These are phyloP conservation scores for Stephanodiscus triporus DNA, from an alignment of 108 stramenopile genomes.

Conservation along the genomic window DNA sequence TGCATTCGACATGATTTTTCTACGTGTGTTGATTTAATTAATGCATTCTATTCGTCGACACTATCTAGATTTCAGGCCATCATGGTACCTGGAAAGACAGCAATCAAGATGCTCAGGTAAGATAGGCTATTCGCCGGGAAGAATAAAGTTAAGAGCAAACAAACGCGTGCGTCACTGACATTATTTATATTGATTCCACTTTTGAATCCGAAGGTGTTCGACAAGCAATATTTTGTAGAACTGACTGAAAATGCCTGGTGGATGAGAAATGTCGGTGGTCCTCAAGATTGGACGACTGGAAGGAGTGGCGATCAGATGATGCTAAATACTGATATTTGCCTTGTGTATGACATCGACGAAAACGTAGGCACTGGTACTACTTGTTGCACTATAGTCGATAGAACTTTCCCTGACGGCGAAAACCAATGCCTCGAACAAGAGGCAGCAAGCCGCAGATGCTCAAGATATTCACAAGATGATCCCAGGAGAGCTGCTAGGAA, in stretches of 20 bases:
- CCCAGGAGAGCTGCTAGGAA: no score
- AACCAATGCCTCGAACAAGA: neutral
- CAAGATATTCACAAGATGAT: no score
- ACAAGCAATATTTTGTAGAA: conserved; percentile 41
- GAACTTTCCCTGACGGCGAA: neutral
- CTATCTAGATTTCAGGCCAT: conserved; percentile 34
- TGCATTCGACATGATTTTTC: neutral
- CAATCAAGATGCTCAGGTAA: conserved; percentile 14
- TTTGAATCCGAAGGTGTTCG: conserved; percentile 8
- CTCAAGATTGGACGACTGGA: conserved; percentile 34
- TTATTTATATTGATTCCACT: neutral
- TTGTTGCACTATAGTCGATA: no score
- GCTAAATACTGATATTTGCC: conserved; percentile 43
- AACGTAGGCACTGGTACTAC: neutral
- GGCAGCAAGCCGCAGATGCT: neutral
- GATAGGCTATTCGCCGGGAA: neutral
- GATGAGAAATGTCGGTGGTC: neutral
- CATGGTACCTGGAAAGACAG: conserved; percentile 48
- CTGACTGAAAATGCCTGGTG: conserved; percentile 16
- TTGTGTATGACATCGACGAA: conserved; percentile 27
- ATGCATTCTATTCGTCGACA: neutral
- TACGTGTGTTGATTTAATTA: neutral
- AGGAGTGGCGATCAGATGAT: conserved; percentile 7
- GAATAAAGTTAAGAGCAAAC: no score
- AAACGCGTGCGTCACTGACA: neutral